A percentile compares a stretch with the other conserved stretches of the same genome.
phyloP scores from a whole-genome alignment of 2,329 filamentous ascomycete species.

The Botrytis paeoniae region DNA sequence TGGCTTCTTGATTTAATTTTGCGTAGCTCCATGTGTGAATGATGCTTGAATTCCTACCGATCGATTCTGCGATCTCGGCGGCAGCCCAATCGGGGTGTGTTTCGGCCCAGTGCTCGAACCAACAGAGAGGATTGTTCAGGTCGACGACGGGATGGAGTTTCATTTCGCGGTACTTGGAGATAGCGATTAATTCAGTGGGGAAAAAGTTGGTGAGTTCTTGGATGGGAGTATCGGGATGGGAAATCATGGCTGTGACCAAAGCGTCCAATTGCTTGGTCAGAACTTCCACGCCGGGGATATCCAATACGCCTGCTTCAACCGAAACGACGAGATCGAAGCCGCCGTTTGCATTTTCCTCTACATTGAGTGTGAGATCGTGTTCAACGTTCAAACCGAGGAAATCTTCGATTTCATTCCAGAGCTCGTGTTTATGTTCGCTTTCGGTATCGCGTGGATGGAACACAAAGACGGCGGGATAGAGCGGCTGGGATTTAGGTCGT shows the following conservation, averaged over 20 bases:
- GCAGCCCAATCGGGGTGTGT: conserved; percentile 6
- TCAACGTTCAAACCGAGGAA: conserved; percentile 13
- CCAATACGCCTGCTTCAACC: background rate
- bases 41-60: background rate
- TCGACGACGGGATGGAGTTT: background rate
- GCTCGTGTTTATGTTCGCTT: background rate
- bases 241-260: background rate
- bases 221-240: background rate
- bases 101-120: conserved; percentile 12
- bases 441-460: background rate
- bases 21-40: conserved; percentile 5
- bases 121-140: conserved; percentile 8
- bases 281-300: background rate
- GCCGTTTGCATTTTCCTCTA: background rate
- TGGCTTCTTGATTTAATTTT: background rate
- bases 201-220: conserved; percentile 6
- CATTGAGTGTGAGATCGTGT: conserved; percentile 8
- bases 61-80: conserved; percentile 5
- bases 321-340: conserved; percentile 1
- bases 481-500: conserved; percentile 1
- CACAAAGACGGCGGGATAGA: conserved; percentile 6
- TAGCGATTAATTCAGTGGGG: background rate
- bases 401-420: conserved; percentile 8
- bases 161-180: background rate
- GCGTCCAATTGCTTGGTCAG: conserved; percentile 3